Conservation (phyloP, 768 basidiomycete genomes). For the Pulveroboletus frians region DNA sequence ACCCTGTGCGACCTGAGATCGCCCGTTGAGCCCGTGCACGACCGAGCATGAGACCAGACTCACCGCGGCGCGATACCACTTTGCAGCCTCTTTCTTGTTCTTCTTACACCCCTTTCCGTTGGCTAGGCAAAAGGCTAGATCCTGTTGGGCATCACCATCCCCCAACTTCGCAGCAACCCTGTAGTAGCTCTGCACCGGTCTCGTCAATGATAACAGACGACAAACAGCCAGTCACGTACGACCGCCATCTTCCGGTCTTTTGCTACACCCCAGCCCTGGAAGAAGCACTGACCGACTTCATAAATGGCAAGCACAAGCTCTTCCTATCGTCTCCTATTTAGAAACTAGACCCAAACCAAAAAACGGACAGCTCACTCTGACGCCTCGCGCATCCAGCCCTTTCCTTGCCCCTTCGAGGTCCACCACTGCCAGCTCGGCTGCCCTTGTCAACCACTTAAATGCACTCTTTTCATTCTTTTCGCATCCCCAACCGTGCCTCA, state of each 20-base stretch:
- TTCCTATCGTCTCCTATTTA: constrained; percentile 35
- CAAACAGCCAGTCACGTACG: constrained; percentile 38
- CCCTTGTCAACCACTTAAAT: constrained; percentile 78
- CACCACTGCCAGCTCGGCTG: constrained; percentile 74
- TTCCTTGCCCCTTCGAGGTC: constrained; percentile 62
- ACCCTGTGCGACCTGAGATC: constrained; percentile 55
- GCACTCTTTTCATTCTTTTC: constrained; percentile 71
- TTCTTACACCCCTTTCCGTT: constrained; percentile 90
- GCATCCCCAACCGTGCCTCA: constrained; percentile 88
- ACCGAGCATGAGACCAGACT: constrained; percentile 20
- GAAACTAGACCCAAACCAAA: neutral
- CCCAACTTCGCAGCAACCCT: constrained; percentile 77
- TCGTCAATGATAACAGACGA: neutral
- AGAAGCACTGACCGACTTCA: constrained; percentile 90
- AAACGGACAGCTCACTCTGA: constrained; percentile 39
- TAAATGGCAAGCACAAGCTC: constrained; percentile 87
- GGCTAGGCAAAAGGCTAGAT: constrained; percentile 78
- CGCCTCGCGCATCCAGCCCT: constrained; percentile 50
- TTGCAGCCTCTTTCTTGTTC: constrained; percentile 78
- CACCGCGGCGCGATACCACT: constrained; percentile 87
- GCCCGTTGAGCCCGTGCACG: constrained; percentile 1
- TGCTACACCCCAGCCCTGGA: constrained; percentile 84
- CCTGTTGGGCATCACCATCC: constrained; percentile 82
- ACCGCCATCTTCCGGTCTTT: constrained; percentile 91
- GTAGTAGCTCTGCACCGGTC: constrained; percentile 64